phyloP scores from a whole-genome alignment of 1,284 basidiomycete species.

The Flammula alnicola region DNA sequence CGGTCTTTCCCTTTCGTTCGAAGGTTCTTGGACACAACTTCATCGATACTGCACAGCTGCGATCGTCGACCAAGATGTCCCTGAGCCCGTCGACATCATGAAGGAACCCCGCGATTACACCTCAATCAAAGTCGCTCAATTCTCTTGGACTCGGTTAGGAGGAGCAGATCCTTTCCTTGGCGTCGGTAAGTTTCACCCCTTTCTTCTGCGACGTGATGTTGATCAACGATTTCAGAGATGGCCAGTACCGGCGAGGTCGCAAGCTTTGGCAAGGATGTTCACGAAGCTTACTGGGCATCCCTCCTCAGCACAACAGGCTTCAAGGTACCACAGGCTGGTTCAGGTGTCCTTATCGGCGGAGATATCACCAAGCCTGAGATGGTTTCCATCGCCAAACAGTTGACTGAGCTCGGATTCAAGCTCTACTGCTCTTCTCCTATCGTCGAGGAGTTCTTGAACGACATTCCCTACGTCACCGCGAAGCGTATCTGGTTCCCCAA shows the following conservation, averaged over 20 bases:
- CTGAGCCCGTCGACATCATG: constrained; percentile 95
- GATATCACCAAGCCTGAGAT: constrained; percentile 86
- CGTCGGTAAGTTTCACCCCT: constrained; percentile 67
- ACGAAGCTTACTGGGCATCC: constrained; percentile 97
- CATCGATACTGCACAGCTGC: constrained; percentile 92
- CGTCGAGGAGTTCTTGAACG: constrained; percentile 87
- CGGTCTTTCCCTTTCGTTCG: constrained; percentile 99
- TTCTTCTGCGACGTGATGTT: constrained; percentile 10
- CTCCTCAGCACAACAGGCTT: constrained; percentile 91
- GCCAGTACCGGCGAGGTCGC: constrained; percentile 98
- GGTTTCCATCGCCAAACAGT: constrained; percentile 74
- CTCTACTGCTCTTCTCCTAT: constrained; percentile 84
- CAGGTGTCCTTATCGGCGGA: constrained; percentile 88
- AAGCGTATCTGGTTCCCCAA: constrained; percentile 97
- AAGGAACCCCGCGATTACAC: constrained; percentile 89
- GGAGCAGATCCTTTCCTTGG: constrained; percentile 98
- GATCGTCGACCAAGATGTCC: constrained; percentile 89
- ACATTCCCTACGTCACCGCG: constrained; percentile 76
- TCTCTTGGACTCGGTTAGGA: constrained; percentile 95
- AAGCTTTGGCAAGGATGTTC: constrained; percentile 92
- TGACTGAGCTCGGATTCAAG: constrained; percentile 88
- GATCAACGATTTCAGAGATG: constrained; percentile 74
- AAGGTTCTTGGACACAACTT: constrained; percentile 98
- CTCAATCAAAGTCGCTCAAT: constrained; percentile 97
- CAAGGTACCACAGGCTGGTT: constrained; percentile 81